phyloP scores from a whole-genome alignment of 2,329 filamentous ascomycete species.

The Fragosphaeria purpurea region DNA sequence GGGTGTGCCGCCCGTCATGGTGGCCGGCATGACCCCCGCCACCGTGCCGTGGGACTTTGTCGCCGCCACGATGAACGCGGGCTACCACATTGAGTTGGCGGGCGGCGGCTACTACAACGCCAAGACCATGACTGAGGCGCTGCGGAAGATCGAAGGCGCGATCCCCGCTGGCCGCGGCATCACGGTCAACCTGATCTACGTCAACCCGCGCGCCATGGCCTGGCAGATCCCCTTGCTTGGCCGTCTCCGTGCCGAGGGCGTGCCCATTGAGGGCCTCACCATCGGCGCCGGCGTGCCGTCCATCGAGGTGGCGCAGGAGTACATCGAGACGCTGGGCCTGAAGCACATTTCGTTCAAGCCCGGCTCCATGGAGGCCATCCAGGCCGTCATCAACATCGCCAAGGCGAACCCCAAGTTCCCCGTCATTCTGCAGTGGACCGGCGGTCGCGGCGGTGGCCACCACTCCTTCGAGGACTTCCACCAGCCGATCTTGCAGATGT shows the following conservation, averaged over 20 bases:
- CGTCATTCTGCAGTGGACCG: constrained; percentile 91
- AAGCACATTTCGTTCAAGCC: constrained; percentile 96
- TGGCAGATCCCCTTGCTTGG: constrained; percentile 86
- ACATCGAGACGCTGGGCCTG: constrained; percentile 83
- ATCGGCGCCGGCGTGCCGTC: constrained; percentile 92
- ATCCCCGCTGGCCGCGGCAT: constrained; percentile 83
- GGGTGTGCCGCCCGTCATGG: constrained; percentile 77
- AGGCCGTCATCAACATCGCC: constrained; percentile 83
- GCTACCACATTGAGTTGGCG: constrained; percentile 86
- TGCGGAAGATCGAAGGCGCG: constrained; percentile 73
- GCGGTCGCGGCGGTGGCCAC: constrained; percentile 85
- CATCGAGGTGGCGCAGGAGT: constrained; percentile 85
- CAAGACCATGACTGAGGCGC: constrained; percentile 70
- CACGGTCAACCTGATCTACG: constrained; percentile 82
- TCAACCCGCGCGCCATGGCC: constrained; percentile 77
- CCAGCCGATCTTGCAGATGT: constrained; percentile 83
- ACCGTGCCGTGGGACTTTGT: constrained; percentile 91
- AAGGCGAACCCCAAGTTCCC: constrained; percentile 91
- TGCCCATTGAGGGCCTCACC: constrained; percentile 84
- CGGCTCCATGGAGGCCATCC: constrained; percentile 78
- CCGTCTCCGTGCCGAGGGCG: constrained; percentile 70
- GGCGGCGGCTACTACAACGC: constrained; percentile 84
- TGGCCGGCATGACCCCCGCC: constrained; percentile 86
- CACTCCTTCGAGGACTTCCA: constrained; percentile 96
- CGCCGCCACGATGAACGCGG: constrained; percentile 83